Conservation (phyloP, 306 rosid genomes). For the Pterocarpus macrocarpus region DNA sequence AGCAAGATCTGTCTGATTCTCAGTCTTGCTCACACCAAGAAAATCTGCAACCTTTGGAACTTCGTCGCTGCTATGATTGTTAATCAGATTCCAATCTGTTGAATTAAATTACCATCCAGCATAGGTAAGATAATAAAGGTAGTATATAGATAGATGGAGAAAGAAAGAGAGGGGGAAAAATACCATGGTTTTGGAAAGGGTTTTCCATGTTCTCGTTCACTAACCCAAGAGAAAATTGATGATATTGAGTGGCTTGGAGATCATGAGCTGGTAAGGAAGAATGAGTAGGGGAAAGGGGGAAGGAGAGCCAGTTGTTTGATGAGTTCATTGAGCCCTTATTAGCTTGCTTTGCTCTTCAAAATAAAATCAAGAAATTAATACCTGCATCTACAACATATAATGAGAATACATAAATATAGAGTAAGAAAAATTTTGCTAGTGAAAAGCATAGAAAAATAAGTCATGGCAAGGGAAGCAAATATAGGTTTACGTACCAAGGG, state of each 20-base stretch:
- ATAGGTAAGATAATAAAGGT: background rate
- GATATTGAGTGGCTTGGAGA: slow-evolving; percentile 75
- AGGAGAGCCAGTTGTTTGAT: slow-evolving; percentile 97
- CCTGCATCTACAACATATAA: slow-evolving; percentile 54
- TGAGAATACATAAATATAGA: slow-evolving; percentile 1
- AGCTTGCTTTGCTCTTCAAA: slow-evolving; percentile 21
- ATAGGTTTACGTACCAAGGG: slow-evolving; percentile 9
- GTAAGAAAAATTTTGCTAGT: background rate
- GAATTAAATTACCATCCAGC: background rate
- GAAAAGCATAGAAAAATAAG: background rate
- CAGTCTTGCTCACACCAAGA: slow-evolving; percentile 89
- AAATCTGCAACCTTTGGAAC: slow-evolving; percentile 97
- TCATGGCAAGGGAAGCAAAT: slow-evolving; percentile 19
- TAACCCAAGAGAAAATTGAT: slow-evolving; percentile 88
- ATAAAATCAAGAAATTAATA: slow-evolving; percentile 39
- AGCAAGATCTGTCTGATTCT: slow-evolving; percentile 78
- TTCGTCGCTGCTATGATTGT: slow-evolving; percentile 60
- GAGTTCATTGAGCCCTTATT: slow-evolving; percentile 75
- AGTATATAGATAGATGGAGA: background rate
- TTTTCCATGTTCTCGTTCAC: slow-evolving; percentile 77
- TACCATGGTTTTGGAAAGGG: slow-evolving; percentile 91
- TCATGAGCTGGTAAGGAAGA: slow-evolving; percentile 76
- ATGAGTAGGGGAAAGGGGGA: slow-evolving; percentile 88
- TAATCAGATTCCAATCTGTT: slow-evolving; percentile 89
- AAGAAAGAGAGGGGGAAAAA: background rate